Base-by-base conservation (phyloP, 192 early-diverging fungal genomes). In the Funneliformis geosporum region DNA sequence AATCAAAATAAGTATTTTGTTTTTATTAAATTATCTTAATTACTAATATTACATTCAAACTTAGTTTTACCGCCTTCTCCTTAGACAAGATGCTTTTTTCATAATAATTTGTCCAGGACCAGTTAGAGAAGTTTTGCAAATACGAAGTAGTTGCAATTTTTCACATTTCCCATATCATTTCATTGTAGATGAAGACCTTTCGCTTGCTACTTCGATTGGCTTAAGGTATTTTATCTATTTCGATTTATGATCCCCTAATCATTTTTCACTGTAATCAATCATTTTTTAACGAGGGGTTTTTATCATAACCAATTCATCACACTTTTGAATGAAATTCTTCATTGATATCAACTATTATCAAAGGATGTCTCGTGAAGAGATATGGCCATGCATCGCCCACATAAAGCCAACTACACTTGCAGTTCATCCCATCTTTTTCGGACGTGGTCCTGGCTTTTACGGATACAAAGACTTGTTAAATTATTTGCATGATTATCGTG, bases 341-440 rank as follows among this genome's bases (percentile, higher is more conserved):
- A n/a, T n/a, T n/a, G 16, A 10, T 21, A 39, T 21, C 21, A 7
- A 25, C 12, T 14, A n/a, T 8, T 42, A 40, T 60, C 11, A 75
- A 75, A 75, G 74, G 23, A 75, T 75, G 74, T 75, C 74, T 18
- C 18, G 28, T n/a, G 62, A 18, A 11, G 74, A 75, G 42, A 75
- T 75, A 2, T 42, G 28, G 33, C 74, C 74, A 43, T 60, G 27
- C n/a, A 75, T 75, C 8, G 74, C 21, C 5, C 25, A 75, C 60
- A 60, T 75, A 39, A 16, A 39, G 18, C 59, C 47, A 27, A 38
- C n/a, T 21, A 61, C 74, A 39, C 28, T n/a, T 23, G 11, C 6
- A 25, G 16, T 75, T n/a, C 18, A 8, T 38, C 74, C 38, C 3
- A 28, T 75, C 60, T 33, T 6, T 60, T 60, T 39, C 16, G 74